phyloP scores from a whole-genome alignment of 2,329 filamentous ascomycete genomes.

The Arthrobotrys sphaeroides region DNA sequence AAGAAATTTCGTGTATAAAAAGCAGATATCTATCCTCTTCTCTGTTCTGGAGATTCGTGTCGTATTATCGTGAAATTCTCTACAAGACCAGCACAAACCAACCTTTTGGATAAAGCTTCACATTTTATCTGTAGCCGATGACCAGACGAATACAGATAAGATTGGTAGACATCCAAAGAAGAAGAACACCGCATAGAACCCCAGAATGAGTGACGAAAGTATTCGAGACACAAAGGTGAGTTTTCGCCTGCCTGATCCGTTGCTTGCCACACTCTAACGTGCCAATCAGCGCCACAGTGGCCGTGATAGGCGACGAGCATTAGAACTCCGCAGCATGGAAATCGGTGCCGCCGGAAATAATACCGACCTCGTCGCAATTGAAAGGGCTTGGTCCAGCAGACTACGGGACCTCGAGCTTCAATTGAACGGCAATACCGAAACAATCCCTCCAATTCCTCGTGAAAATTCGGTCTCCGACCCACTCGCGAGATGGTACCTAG shows the following conservation, averaged over 20 bases:
- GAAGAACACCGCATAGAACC: slow-evolving; percentile 2
- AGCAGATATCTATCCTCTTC: not conserved
- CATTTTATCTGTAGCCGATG: slow-evolving; percentile 37
- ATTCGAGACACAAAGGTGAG: slow-evolving; percentile 29
- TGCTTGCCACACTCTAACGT: slow-evolving; percentile 36
- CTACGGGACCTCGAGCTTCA: slow-evolving; percentile 8
- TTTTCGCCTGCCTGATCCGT: slow-evolving; percentile 8
- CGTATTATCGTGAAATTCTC: not conserved
- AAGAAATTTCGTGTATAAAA: not conserved
- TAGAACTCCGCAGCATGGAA: slow-evolving; percentile 16
- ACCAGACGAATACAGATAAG: slow-evolving; percentile 39
- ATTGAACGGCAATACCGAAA: slow-evolving; percentile 14
- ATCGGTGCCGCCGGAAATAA: not conserved
- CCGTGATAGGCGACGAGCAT: not conserved
- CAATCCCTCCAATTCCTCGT: not conserved
- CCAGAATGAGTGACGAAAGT: slow-evolving; percentile 24
- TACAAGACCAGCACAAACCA: not conserved
- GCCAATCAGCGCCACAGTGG: slow-evolving; percentile 15
- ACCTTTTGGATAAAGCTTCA: slow-evolving; percentile 26
- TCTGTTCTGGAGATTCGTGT: not conserved
- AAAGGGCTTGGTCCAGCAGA: slow-evolving; percentile 29
- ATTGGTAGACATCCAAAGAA: slow-evolving; percentile 30
- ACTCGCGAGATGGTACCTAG: slow-evolving; percentile 13
- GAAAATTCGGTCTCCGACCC: not conserved
- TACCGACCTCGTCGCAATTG: slow-evolving; percentile 11